phyloP scores from a whole-genome alignment of 2,329 filamentous ascomycete species.

The Ophiobolus disseminans region DNA sequence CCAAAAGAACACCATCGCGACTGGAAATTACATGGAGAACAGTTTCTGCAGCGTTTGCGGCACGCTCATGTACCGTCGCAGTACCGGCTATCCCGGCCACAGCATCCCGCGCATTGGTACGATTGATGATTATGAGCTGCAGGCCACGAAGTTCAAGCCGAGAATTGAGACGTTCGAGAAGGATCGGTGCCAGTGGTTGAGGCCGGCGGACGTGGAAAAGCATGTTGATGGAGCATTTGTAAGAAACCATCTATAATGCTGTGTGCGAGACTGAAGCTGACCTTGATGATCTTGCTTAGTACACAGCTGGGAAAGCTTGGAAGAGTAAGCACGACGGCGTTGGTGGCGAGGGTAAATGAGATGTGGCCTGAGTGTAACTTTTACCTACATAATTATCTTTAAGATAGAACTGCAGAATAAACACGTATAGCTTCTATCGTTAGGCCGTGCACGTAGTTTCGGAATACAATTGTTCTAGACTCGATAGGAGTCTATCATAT shows the following conservation, averaged over 20 bases:
- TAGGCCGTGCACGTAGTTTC: no score
- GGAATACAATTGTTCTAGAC: no score
- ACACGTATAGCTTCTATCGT: no score
- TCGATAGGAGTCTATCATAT: no score
- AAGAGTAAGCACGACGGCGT: constrained; percentile 18
- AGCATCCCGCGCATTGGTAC: constrained; percentile 58
- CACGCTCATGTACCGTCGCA: constrained; percentile 64
- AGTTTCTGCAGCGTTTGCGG: constrained; percentile 68
- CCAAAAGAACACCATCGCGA: constrained; percentile 51
- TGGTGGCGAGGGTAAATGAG: constrained; percentile 7
- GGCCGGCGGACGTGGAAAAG: constrained; percentile 13
- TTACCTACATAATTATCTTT: no score
- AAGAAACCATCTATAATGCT: no score
- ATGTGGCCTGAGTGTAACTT: no score
- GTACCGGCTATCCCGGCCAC: constrained; percentile 6
- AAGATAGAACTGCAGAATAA: no score
- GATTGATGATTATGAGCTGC: constrained; percentile 64
- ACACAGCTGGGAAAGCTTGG: constrained; percentile 17
- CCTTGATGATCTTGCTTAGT: no score
- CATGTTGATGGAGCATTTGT: constrained; percentile 15
- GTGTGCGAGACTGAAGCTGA: no score
- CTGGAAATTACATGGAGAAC: constrained; percentile 62
- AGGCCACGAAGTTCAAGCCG: constrained; percentile 63
- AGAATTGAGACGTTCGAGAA: constrained; percentile 60
- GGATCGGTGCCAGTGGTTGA: constrained; percentile 44